Base-by-base conservation (phyloP, 805 yeast species). In the Zygoascus bituminiphila region DNA sequence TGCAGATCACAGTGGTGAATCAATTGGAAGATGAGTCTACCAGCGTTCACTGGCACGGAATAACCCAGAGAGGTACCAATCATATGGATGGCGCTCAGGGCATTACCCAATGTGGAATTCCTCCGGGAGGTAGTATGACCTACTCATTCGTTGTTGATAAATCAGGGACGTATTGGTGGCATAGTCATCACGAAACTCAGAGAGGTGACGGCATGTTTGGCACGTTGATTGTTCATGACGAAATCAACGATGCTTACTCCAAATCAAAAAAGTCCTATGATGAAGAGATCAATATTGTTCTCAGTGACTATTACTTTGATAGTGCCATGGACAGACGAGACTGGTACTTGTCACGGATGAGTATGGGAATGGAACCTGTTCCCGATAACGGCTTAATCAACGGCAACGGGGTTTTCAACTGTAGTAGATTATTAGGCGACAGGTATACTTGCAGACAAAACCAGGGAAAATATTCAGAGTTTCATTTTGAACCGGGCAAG, bases 141-240 rank as follows among this genome's bases (percentile, higher is more conserved):
- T 93, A 77, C 53, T 54, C 59, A 25, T 76, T 77, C 54, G 64
- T 63, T n/a, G 61, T 66, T 2, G 59, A 56, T 1, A 62, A 62
- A 38, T 55, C 64, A 14, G 82, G 82, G 0, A 70, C 79, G 0
- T 72, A 61, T 45, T 77, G 82, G 82, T 77, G 75, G 57, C 82
- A 77, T 52, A 69, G 78, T 2, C 82, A 77, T 48, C 62, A 61
- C 44, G 58, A 66, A 3, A 71, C 72, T 1, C 77, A 76, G 54
- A 64, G 71, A 42, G 65, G 72, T 31, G 76, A 74, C 51, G 80
- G 81, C 0, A 55, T 77, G 4, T 63, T 68, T 24, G 81, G 80
- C 8, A 70, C 72, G 2, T 57, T 77, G 21, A 65, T 74, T 26
- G 61, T 72, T 3, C 72, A 69, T 39, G 71, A 72, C 1, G 51